Base-by-base conservation (phyloP, 2,329 filamentous ascomycete genomes). In the Aschersonia sp. region DNA sequence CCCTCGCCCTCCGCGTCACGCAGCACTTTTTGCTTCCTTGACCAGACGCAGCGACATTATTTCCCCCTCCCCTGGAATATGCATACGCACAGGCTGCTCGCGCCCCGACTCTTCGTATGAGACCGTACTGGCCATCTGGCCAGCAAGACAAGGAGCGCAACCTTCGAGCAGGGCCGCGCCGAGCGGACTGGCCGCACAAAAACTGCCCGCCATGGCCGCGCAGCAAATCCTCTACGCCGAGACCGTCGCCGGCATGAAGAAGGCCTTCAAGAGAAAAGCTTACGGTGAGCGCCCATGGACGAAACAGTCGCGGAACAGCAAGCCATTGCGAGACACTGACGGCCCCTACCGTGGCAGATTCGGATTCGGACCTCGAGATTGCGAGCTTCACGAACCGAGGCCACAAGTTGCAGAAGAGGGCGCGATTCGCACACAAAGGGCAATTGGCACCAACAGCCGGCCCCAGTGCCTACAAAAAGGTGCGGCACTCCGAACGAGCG, bases 371-470 rank as follows among this genome's bases (percentile, higher is more conserved):
- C 63, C 79, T 81, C 51, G 76, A 79, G 47, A 80, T 87, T 56
- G 74, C 81, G 51, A 72, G 76, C 56, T 76, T 76, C 56, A 83
- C 79, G 49, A 88, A 88, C 63, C 81, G 85, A 58, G 84, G 83
- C 51, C 79, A 87, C 63, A 90, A 89, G 62, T 71, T 90, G 43
- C 86, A 88, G 69, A 84, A 79, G 62, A 76, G 79, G 56, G 81
- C 85, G 43, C 75, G 79, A 55, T 85, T 85, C 59, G 76, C 84
- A 43, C 81, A 78, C 56, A 73, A 80, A 58, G 84, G 84, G 50
- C 79, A 82, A 57, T 70, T 88, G 52, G 78, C 83, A 42, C 74
- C 78, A 30, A 75, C 79, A 1, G 74, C 73, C 31, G 83, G 82
- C 3, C 78, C 80, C 42, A 74, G 79, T 55, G 75, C 78, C 10